These are phyloP conservation scores for Nitzschia putrida DNA, from an alignment of 108 stramenopile genomes.

Conservation along the genomic window DNA sequence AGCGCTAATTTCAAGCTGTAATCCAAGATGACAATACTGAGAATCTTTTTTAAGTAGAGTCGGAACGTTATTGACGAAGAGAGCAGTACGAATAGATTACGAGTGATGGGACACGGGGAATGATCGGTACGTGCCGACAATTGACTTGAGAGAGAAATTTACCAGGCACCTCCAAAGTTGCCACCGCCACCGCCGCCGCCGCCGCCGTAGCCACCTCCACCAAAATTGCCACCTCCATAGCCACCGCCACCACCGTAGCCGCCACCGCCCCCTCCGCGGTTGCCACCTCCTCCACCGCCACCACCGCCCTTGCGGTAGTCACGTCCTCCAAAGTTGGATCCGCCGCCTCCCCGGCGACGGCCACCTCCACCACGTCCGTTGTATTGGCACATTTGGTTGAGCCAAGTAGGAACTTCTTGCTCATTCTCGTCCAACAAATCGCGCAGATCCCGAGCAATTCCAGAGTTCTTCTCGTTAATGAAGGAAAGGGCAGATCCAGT, in stretches of 20 bases:
- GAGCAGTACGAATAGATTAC: too few relatives aligned
- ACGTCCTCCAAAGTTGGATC: slow-evolving; percentile 42
- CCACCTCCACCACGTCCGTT: slow-evolving; percentile 56
- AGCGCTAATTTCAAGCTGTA: too few relatives aligned
- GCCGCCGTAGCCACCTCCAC: slow-evolving; percentile 49
- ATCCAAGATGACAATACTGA: too few relatives aligned
- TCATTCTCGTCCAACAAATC: slow-evolving; percentile 86
- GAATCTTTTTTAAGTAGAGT: too few relatives aligned
- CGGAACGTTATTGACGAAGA: too few relatives aligned
- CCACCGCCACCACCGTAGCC: slow-evolving; percentile 24
- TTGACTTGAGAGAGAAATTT: background rate
- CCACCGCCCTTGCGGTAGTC: slow-evolving; percentile 48
- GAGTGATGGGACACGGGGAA: too few relatives aligned
- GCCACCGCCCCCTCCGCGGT: slow-evolving; percentile 18
- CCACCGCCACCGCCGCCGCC: slow-evolving; percentile 56
- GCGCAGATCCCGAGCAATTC: slow-evolving; percentile 74
- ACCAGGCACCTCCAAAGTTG: slow-evolving; percentile 62
- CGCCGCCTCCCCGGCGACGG: slow-evolving; percentile 26
- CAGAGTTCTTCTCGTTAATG: slow-evolving; percentile 87
- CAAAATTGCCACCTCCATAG: slow-evolving; percentile 44
- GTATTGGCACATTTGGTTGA: slow-evolving; percentile 75
- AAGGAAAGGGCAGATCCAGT: slow-evolving; percentile 92
- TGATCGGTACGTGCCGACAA: too few relatives aligned
- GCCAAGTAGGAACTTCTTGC: slow-evolving; percentile 82
- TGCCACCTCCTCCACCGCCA: slow-evolving; percentile 50